Conservation (phyloP, 1,284 basidiomycete species). For the Irpex lacteus region DNA sequence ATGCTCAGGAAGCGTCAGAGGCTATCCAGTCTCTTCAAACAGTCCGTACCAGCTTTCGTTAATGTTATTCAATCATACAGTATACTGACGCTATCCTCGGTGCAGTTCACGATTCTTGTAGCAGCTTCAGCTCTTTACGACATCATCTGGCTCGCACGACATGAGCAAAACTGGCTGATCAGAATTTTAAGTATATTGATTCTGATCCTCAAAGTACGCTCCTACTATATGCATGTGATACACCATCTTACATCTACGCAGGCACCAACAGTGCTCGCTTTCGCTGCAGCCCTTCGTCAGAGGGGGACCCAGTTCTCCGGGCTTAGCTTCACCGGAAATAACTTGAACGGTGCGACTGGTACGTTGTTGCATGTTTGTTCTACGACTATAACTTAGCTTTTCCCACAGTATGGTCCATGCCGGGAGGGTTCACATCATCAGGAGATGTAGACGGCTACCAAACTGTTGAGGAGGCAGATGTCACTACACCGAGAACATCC, state of each 20-base stretch:
- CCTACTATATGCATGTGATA: neutral
- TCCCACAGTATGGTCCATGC: slow-evolving; percentile 78
- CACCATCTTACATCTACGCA: slow-evolving; percentile 13
- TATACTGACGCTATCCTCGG: neutral
- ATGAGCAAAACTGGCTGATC: slow-evolving; percentile 54
- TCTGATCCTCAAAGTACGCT: slow-evolving; percentile 60
- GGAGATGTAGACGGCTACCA: slow-evolving; percentile 55
- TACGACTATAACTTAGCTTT: neutral
- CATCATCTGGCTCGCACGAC: slow-evolving; percentile 63
- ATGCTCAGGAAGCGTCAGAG: slow-evolving; percentile 67
- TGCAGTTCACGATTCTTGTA: slow-evolving; percentile 64
- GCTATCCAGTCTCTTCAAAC: slow-evolving; percentile 59
- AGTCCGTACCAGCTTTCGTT: slow-evolving; percentile 36
- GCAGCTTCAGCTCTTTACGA: slow-evolving; percentile 62
- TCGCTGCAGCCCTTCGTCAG: slow-evolving; percentile 54
- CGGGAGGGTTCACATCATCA: slow-evolving; percentile 67
- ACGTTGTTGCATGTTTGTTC: slow-evolving; percentile 6
- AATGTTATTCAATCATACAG: neutral
- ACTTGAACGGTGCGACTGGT: slow-evolving; percentile 66
- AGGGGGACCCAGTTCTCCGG: slow-evolving; percentile 61
- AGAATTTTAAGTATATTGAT: slow-evolving; percentile 58
- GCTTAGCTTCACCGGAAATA: slow-evolving; percentile 40
- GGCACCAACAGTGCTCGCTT: slow-evolving; percentile 60
- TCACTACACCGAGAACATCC: slow-evolving; percentile 15
- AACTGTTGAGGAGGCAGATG: slow-evolving; percentile 60